Conservation (phyloP, 1,284 basidiomycete genomes). For the Trichosporon sp. region DNA sequence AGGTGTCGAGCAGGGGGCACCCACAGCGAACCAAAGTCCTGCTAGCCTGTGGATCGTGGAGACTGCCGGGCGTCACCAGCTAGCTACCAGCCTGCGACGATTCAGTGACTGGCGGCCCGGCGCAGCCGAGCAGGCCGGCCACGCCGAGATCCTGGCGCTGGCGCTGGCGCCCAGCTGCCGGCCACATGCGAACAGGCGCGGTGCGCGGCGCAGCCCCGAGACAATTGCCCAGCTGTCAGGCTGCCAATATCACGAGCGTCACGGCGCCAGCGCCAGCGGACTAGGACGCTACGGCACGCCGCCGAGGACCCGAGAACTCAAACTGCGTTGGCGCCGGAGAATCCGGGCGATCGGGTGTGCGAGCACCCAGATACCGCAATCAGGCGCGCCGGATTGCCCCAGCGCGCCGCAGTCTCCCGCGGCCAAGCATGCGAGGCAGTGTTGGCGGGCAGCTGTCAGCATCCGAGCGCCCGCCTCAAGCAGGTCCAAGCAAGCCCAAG, state of each 20-base stretch:
- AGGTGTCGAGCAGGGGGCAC: background rate
- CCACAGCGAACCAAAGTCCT: background rate
- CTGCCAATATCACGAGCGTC: background rate
- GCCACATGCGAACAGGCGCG: background rate
- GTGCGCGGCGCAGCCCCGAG: background rate
- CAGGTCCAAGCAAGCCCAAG: too few species aligned
- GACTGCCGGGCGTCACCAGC: background rate
- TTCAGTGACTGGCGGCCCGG: background rate
- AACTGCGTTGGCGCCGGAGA: background rate
- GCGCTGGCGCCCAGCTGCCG: background rate
- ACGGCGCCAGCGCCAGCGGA: background rate
- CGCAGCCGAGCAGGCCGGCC: background rate
- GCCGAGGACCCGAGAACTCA: background rate
- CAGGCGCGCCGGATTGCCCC: too few species aligned
- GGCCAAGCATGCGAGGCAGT: too few species aligned
- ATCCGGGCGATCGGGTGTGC: background rate
- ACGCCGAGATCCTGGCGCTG: background rate
- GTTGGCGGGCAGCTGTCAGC: too few species aligned
- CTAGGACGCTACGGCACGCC: background rate
- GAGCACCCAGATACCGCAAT: too few species aligned
- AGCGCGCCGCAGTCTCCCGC: background rate
- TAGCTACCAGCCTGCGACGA: background rate
- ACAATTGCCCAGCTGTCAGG: background rate
- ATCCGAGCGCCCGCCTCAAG: too few species aligned
- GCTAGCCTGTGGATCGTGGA: too few species aligned